phyloP scores from a whole-genome alignment of 2,329 filamentous ascomycete species.

The Exophiala alcalophila region DNA sequence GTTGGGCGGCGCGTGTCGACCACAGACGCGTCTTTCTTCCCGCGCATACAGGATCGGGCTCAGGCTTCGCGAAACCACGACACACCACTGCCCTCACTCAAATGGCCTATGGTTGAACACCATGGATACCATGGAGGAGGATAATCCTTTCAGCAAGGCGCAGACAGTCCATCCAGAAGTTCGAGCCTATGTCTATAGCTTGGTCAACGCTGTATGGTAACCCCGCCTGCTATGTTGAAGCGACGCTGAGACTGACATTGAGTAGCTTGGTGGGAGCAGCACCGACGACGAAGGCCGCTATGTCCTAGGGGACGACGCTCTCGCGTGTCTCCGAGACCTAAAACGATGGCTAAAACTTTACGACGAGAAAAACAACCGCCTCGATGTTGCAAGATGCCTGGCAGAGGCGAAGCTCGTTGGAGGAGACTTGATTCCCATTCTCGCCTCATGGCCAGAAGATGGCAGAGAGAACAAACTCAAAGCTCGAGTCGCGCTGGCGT shows the following conservation, averaged over 20 bases:
- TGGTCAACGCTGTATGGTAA: constrained; percentile 84
- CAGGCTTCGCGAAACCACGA: too few relatives aligned
- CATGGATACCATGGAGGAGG: constrained; percentile 39
- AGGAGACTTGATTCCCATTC: constrained; percentile 84
- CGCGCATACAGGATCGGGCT: too few relatives aligned
- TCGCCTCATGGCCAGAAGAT: constrained; percentile 75
- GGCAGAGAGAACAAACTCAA: constrained; percentile 70
- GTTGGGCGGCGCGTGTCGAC: too few relatives aligned
- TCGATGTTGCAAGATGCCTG: constrained; percentile 91
- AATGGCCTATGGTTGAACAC: constrained; percentile 4
- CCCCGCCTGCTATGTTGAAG: constrained; percentile 22
- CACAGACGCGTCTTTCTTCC: too few relatives aligned
- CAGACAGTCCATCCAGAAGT: constrained; percentile 82
- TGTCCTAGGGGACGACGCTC: constrained; percentile 84
- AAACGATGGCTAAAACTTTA: constrained; percentile 94
- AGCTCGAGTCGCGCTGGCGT: constrained; percentile 75
- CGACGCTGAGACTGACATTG: constrained; percentile 12
- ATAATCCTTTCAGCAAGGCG: constrained; percentile 45
- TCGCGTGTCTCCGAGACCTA: constrained; percentile 87
- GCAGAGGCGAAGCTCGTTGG: constrained; percentile 89
- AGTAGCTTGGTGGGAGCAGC: constrained; percentile 78
- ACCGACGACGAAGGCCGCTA: constrained; percentile 78
- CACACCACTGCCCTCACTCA: background rate
- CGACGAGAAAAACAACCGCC: constrained; percentile 87
- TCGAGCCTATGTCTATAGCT: constrained; percentile 86